Percentiles rank a stretch among this genome's conserved stretches.
Evolutionary conservation across 139 green algal genomes (phyloP).

Genomic region (Diplosphaera chodatii): DNA sequence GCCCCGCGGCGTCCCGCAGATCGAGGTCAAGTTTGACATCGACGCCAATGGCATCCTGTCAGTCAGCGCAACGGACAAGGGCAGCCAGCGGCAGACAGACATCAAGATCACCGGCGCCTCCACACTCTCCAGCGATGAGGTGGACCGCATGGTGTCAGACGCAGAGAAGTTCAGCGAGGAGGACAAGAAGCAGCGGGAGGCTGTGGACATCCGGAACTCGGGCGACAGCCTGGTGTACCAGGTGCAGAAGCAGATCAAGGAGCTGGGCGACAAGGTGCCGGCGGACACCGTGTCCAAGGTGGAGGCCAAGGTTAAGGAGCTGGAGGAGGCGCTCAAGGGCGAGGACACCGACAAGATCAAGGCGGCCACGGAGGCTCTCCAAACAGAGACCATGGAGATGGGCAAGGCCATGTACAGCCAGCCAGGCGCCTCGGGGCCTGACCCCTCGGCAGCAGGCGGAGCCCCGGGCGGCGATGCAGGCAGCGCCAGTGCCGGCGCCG

Average conservation of each 20-base stretch:
- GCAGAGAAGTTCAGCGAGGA: constrained; percentile 87
- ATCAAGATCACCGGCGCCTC: constrained; percentile 95
- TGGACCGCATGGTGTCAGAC: constrained; percentile 95
- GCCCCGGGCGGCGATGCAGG: constrained; percentile 16
- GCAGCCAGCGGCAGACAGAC: constrained; percentile 91
- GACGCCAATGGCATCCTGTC: constrained; percentile 97
- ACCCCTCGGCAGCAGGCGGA: neutral
- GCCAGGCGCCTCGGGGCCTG: neutral
- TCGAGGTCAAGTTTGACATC: constrained; percentile 99
- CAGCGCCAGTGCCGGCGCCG: constrained; percentile 39
- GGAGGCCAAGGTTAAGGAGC: constrained; percentile 68
- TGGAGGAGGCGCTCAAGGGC: constrained; percentile 62
- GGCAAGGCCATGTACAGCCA: constrained; percentile 86
- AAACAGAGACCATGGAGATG: constrained; percentile 84
- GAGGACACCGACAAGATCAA: constrained; percentile 85
- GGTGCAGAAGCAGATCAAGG: constrained; percentile 98
- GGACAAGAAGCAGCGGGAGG: constrained; percentile 89
- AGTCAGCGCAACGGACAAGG: constrained; percentile 93
- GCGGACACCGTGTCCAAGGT: constrained; percentile 79
- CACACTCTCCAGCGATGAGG: constrained; percentile 72
- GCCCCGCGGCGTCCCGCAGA: constrained; percentile 80
- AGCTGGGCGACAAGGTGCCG: constrained; percentile 91
- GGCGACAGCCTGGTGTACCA: constrained; percentile 86
- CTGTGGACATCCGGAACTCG: constrained; percentile 91
- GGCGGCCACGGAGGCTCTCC: constrained; percentile 75